These are phyloP conservation scores for Moniliella sp. DNA, from an alignment of 1,284 basidiomycete genomes.

Conservation along the genomic window DNA sequence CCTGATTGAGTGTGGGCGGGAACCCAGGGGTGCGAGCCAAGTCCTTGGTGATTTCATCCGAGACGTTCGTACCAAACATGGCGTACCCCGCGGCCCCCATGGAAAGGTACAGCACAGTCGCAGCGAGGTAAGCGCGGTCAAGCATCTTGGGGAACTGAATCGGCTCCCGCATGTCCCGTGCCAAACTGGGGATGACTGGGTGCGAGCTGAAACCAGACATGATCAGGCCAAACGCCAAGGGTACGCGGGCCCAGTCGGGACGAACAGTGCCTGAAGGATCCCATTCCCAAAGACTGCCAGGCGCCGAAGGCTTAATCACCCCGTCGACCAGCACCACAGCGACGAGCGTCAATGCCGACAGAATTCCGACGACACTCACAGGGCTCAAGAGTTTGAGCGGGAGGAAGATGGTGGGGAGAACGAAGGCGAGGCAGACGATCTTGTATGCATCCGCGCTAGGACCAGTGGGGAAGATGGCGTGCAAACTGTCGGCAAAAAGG, in stretches of 20 bases:
- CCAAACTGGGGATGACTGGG: constrained; percentile 72
- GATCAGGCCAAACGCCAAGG: constrained; percentile 58
- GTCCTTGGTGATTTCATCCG: constrained; percentile 72
- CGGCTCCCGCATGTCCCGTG: constrained; percentile 74
- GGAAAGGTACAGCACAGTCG: constrained; percentile 54
- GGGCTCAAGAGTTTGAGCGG: constrained; percentile 22
- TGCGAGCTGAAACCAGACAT: constrained; percentile 95
- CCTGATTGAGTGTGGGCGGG: constrained; percentile 49
- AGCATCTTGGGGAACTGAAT: constrained; percentile 60
- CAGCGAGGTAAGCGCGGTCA: constrained; percentile 60
- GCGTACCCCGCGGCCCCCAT: constrained; percentile 53
- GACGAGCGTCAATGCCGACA: constrained; percentile 58
- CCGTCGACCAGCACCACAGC: constrained; percentile 66
- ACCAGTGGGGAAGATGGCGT: too few relatives aligned
- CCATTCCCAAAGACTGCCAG: constrained; percentile 55
- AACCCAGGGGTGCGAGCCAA: constrained; percentile 56
- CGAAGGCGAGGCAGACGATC: constrained; percentile 13
- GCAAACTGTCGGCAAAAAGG: constrained; percentile 21
- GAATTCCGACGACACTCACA: constrained; percentile 24
- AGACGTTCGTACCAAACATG: constrained; percentile 51
- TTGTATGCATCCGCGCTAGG: constrained; percentile 19
- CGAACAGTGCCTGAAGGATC: constrained; percentile 50
- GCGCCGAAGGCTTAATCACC: constrained; percentile 50
- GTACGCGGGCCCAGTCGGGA: constrained; percentile 41
- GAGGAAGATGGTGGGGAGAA: constrained; percentile 22